These are phyloP conservation scores for Cytospora piceae DNA, from an alignment of 2,329 filamentous ascomycete species.

Conservation along the genomic window DNA sequence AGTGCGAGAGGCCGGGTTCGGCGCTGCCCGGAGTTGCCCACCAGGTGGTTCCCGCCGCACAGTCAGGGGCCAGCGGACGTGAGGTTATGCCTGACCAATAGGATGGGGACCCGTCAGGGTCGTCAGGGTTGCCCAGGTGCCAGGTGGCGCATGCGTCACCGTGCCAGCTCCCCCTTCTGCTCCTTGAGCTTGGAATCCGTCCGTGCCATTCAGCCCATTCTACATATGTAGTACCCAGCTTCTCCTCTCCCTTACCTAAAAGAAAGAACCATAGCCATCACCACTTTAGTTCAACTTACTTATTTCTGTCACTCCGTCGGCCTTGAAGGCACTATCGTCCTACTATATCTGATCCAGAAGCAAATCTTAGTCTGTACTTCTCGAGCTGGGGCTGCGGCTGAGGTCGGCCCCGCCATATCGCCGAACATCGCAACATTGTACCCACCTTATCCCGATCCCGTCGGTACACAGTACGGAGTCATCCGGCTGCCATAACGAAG, in stretches of 20 bases:
- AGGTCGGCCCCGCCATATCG: conserved; percentile 21
- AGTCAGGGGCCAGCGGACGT: background rate
- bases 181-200: background rate
- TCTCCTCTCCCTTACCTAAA: background rate
- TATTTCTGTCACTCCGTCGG: background rate
- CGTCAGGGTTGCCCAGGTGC: background rate
- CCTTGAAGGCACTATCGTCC: background rate
- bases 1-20: background rate
- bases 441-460: background rate
- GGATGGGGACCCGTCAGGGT: conserved; percentile 2
- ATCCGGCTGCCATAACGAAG: conserved; percentile 7
- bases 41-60: background rate
- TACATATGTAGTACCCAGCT: background rate
- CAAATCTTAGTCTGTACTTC: background rate
- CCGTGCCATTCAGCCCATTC: background rate
- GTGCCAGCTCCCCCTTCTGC: background rate
- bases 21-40: background rate
- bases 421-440: conserved; percentile 7
- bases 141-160: conserved; percentile 1
- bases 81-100: background rate
- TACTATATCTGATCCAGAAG: background rate
- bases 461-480: background rate
- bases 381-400: conserved; percentile 14
- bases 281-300: background rate
- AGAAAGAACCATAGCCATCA: background rate